Percentiles rank a stretch among this genome's conserved stretches.
Evolutionary conservation across 2,329 filamentous ascomycete species (phyloP).

Genomic region (Leptodontidium sp.): DNA sequence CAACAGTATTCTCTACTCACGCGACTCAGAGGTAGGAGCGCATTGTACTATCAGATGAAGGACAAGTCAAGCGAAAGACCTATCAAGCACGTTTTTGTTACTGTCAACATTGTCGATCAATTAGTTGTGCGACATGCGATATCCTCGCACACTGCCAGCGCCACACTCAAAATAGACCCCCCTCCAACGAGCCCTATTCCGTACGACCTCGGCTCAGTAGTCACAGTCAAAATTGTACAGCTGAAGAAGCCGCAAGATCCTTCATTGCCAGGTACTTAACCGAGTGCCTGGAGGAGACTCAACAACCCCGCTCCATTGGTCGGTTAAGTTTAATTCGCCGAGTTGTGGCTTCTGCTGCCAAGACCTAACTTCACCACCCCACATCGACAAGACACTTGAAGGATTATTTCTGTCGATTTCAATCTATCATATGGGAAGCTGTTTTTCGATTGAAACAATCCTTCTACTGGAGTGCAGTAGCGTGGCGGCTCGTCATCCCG

Average conservation of each 20-base stretch:
- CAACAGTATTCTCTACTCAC: background rate
- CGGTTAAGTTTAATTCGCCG: background rate
- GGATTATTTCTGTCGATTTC: background rate
- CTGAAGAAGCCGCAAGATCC: background rate
- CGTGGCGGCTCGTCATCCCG: background rate
- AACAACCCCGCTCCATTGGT: background rate
- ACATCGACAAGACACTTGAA: background rate
- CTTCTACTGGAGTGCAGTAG: background rate
- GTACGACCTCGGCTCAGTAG: background rate
- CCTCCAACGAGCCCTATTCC: background rate
- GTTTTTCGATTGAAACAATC: background rate
- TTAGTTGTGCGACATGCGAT: background rate
- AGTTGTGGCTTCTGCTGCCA: slow-evolving; percentile 7
- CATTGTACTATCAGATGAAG: background rate
- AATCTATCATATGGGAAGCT: background rate
- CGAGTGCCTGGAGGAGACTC: background rate
- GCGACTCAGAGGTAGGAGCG: background rate
- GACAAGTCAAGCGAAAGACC: background rate
- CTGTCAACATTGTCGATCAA: background rate
- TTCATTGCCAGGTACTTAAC: background rate
- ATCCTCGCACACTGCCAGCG: background rate
- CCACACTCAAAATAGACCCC: slow-evolving; percentile 14
- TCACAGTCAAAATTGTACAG: background rate
- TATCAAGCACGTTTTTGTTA: background rate
- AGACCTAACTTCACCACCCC: background rate